Evolutionary conservation across 2,329 filamentous ascomycete species (phyloP), one percentile per base, ranked within the genome.

Genomic region (Clonostachys rosea): DNA sequence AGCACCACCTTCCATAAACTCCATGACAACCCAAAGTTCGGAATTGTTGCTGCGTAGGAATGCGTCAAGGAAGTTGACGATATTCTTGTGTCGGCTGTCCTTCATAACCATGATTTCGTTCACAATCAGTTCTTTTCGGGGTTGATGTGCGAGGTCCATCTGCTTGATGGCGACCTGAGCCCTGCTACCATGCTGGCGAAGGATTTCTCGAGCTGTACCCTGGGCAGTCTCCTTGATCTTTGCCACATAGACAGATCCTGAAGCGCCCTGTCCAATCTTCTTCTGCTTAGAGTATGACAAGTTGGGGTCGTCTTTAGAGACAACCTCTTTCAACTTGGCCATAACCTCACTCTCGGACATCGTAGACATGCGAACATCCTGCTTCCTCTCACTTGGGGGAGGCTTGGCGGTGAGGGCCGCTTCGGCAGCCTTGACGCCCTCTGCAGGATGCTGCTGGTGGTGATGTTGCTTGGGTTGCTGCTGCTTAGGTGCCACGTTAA

Each of bases 81-180:
- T 99, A 69, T 99, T 99, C 51, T 87, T 86, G 67, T 99, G 94
- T 64, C 91, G 89, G 75, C 90, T 96, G 71, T 99, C 94, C 74
- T 97, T 96, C 94, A 99, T 99, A 50, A 99, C 94, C 73, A 99
- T 95, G 62, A 99, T 99, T 63, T 99, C 94, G 67, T 99, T 99
- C 46, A 99, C 94, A 61, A 99, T 99, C 60, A 99, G 74, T 69
- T 99, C 94, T 76, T 99, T 99, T 49, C 94, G 81, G 43, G 94
- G 94, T 68, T 99, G 94, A 63, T 95, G 94, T 44, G 92, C 90
- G 47, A 99, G 81, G 71, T 99, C 94, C 94, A 99, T 99, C 72
- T 99, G 94, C 74, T 99, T 99, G 65, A 99, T 99, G 40, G 94
- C 94, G 52, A 99, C 94, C 64, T 96, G 90, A 44, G 89, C 89